These are phyloP conservation scores for Apiospora aurea DNA, from an alignment of 2,329 filamentous ascomycete genomes.

Conservation along the genomic window DNA sequence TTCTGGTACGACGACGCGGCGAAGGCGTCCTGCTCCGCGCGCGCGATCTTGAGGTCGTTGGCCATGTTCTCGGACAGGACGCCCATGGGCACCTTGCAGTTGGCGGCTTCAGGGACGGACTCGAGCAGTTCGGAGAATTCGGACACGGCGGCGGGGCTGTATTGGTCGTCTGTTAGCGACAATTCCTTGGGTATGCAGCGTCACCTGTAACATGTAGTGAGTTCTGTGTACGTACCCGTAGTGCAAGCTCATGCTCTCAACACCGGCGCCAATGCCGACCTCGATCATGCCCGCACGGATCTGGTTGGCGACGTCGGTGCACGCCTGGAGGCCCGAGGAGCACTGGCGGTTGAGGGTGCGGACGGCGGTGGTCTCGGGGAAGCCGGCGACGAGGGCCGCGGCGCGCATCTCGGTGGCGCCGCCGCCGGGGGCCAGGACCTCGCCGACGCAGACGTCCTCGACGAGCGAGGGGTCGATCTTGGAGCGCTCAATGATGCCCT, in stretches of 20 bases:
- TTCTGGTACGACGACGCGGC: constrained; percentile 94
- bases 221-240: constrained; percentile 71
- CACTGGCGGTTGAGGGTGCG: constrained; percentile 93
- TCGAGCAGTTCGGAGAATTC: constrained; percentile 94
- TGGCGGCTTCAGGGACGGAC: constrained; percentile 79
- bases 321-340: constrained; percentile 89
- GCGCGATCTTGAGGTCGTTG: constrained; percentile 76
- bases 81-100: constrained; percentile 99
- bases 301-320: constrained; percentile 92
- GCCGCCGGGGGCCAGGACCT: constrained; percentile 89
- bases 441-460: constrained; percentile 91
- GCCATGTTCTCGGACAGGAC: constrained; percentile 95
- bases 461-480: constrained; percentile 87
- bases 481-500: constrained; percentile 81
- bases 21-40: constrained; percentile 86
- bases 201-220: background rate
- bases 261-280: constrained; percentile 89
- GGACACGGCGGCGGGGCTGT: constrained; percentile 79
- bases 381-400: constrained; percentile 87
- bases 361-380: constrained; percentile 85
- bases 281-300: constrained; percentile 94
- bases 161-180: background rate
- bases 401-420: constrained; percentile 97
- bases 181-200: background rate
- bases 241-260: constrained; percentile 94